Evolutionary conservation across 2,329 filamentous ascomycete genomes (phyloP).

Genomic region (Monascus ruber): DNA sequence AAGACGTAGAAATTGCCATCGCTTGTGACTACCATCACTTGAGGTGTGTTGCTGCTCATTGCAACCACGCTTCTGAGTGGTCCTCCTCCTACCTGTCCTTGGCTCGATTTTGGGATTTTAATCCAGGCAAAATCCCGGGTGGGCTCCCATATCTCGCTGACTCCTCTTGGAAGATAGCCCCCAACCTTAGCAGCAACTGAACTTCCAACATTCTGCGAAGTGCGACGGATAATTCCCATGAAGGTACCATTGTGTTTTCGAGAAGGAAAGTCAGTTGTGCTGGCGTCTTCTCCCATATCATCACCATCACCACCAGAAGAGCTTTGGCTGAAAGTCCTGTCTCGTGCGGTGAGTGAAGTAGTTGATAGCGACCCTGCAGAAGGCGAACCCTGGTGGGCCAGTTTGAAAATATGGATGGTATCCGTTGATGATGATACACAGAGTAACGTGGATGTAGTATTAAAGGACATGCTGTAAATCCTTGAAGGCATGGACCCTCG

Average conservation of each 20-base stretch:
- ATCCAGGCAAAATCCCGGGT: conserved; percentile 92
- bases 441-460: conserved; percentile 80
- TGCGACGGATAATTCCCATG: conserved; percentile 82
- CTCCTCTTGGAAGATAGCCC: conserved; percentile 82
- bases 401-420: conserved; percentile 90
- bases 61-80: conserved; percentile 79
- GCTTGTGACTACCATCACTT: conserved; percentile 96
- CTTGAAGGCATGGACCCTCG: conserved; percentile 89
- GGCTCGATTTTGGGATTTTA: conserved; percentile 61
- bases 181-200: conserved; percentile 81
- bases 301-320: conserved; percentile 17
- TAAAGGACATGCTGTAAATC: conserved; percentile 99
- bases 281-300: conserved; percentile 17
- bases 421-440: conserved; percentile 95
- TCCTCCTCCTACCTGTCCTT: conserved; percentile 24
- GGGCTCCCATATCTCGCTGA: conserved; percentile 97
- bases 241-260: conserved; percentile 60
- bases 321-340: conserved; percentile 15
- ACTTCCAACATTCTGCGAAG: conserved; percentile 85
- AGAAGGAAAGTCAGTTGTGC: conserved; percentile 22
- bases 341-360: conserved; percentile 13
- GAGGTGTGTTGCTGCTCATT: conserved; percentile 86
- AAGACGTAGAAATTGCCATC: conserved; percentile 94
- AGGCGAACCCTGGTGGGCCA: conserved; percentile 37
- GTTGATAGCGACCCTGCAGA: conserved; percentile 16